Evolutionary conservation across 2,329 filamentous ascomycete species (phyloP), one percentile per base, ranked within the genome.

Genomic region (Byssochlamys sp.): DNA sequence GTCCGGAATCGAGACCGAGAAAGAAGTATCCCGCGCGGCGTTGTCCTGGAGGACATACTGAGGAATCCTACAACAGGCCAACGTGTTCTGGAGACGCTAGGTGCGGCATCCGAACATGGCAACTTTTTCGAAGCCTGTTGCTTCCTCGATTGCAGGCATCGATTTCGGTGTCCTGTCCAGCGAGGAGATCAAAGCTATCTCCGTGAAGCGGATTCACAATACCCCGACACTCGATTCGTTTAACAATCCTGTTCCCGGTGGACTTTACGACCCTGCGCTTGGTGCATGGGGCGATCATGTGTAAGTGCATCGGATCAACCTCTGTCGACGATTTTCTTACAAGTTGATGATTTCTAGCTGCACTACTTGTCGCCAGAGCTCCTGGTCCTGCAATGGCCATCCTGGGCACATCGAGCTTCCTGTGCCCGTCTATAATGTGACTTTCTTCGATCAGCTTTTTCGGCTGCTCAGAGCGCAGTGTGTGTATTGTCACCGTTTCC

Each of bases 321-420:
- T 51, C 63, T 45, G 1, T 7, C 14, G 39, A 45, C 39, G 59
- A 35, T 57, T 52, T 26, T 31, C 29, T 45, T 35, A 24, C 31
- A 24, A 31, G 52, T 12, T 53, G 28, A 31, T 25, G 10, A 27
- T n/a, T 33, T 52, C n/a, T 65, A 95, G 90, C 69, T 99, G 94
- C 77, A 82, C 90, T 66, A 99, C 94, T 72, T 99, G 94, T 77
- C 90, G 92, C 65, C 81, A 95, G 63, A 88, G 86, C 68, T 86
- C 86, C 60, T 82, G 85, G 69, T 84, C 84, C 66, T 99, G 95
- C 71, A 90, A 92, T 5, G 95, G 95, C 58, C 95, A 99, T 77
- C 84, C 88, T 59, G 95, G 94, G 55, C 94, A 99, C 70, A 95
- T 99, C 71, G 90, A 96, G 66, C 85, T 99, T 11, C 91, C 94